Evolutionary conservation across 129 eudicot species (phyloP), one percentile per base, ranked within the genome.

Genomic region (Pulicaria dysenterica): DNA sequence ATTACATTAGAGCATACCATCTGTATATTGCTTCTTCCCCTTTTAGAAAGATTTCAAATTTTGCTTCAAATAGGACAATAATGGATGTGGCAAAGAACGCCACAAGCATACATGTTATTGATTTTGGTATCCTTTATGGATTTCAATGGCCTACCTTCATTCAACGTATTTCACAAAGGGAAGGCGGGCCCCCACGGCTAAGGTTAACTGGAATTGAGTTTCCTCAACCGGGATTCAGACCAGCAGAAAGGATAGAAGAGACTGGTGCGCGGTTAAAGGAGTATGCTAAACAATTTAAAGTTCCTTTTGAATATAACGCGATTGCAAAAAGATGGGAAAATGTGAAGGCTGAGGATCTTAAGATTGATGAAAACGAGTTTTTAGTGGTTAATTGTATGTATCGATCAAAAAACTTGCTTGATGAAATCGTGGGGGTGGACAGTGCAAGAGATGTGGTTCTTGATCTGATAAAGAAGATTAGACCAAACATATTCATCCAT

Each of bases 131-230:
- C 36, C 76, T 77, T 1, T 92, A 92, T 39, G 98, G 98, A 5
- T 89, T 86, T 55, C 98, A 92, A 24, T 92, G 98, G 98, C 96
- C 98, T 7, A 83, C 85, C 41, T 68, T 92, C 7, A 77, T 92
- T 39, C 96, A 92, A 71, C 82, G 82, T 45, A 79, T 83, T 5
- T 77, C 89, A n/a, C 55, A 58, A 5, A 69, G 89, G n/a, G 55
- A 62, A 3, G 86, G 90, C 11, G 98, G 96, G 31, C 89, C 90
- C 5, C 95, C 91, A 10, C 88, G 59, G 76, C 67, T 92, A 7
- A 75, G 86, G 36, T 83, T 92, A 39, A 92, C 98, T 0, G 98
- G 98, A 9, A 87, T 92, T 34, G 98, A 89, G 39, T 82, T 89
- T 70, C 98, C 98, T 4, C 90, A 84, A 70, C 96, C 96, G 2